Evolutionary conservation across 2,329 filamentous ascomycete genomes (phyloP).

Genomic region (Fusarium humuli): DNA sequence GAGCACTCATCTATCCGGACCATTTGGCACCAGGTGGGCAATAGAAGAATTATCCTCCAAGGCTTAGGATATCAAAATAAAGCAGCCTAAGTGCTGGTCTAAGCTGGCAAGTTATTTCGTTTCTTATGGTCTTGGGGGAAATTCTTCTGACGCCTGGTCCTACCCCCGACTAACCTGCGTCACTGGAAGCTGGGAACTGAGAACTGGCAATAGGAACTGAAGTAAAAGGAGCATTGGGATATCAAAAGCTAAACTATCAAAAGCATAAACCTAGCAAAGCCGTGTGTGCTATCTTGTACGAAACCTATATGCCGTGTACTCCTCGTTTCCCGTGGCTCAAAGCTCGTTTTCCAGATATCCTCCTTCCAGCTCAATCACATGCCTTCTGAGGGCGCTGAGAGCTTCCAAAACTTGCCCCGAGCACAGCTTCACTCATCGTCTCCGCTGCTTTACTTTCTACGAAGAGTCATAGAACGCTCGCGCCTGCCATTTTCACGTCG

Average conservation of each 20-base stretch:
- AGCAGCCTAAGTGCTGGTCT: neutral
- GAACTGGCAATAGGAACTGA: neutral
- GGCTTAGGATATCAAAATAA: neutral
- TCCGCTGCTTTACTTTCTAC: neutral
- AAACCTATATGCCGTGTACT: neutral
- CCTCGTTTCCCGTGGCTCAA: neutral
- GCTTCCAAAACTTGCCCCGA: neutral
- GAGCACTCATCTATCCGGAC: too few species aligned
- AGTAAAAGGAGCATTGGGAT: neutral
- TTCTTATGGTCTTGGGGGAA: neutral
- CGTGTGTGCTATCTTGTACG: neutral
- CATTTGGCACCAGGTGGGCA: too few species aligned
- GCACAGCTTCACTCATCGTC: neutral
- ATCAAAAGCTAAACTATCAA: neutral
- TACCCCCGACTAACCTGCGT: rapidly evolving
- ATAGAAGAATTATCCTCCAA: too few species aligned
- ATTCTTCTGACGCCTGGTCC: neutral
- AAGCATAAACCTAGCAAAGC: neutral
- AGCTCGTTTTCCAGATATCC: neutral
- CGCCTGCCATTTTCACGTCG: neutral
- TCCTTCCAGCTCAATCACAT: neutral
- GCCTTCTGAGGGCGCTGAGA: neutral
- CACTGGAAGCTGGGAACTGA: neutral
- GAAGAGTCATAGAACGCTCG: neutral
- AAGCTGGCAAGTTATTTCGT: neutral